Base-by-base conservation (phyloP, 75 land plant genomes). In the Sequoia sempervirens region DNA sequence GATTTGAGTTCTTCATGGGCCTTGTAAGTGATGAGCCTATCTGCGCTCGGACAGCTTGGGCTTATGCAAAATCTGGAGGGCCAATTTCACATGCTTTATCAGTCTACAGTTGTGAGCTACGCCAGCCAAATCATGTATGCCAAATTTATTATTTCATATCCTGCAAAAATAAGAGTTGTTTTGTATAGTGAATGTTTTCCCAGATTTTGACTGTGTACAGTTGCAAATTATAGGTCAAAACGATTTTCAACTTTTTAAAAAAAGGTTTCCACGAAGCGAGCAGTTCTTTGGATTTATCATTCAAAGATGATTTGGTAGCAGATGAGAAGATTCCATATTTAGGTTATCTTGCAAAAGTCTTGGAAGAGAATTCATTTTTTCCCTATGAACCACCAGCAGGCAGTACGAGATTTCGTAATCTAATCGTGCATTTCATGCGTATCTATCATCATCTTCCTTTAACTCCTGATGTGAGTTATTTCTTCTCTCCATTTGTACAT, bases 301-400 rank as follows among this genome's bases (percentile, higher is more conserved):
- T 97, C 80, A 85, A 87, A 56, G 95, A 97, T 85, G 98, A 97
- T 80, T 88, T 94, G 79, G 96, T 91, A 53, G 96, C 98, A 17
- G 99, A 97, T 86, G 99, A 97, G 86, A 97, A 97, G 88, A 97
- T 97, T 75, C 95, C 99, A 61, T 97, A 94, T 83, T 89, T 97
- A 81, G 98, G 98, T 83, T 92, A 97, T 86, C 93, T 97, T 75
- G 98, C 99, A 43, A 90, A 84, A 84, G 87, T 93, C 70, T 86
- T 97, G 81, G 91, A 92, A 87, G 92, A 90, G 81, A 87, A 66
- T 41, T 87, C 95, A 28, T 92, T 83, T 83, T 89, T 94, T 78
- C 95, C 99, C 3, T 93, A 90, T 84, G 99, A 94, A 79, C 91
- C 90, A 64, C 96, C 98, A 46, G 96, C 93, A 80, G 99, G 99